Conservation (phyloP, 176 grass and related monocot genomes). For the Miscanthus lutarioriparius region DNA sequence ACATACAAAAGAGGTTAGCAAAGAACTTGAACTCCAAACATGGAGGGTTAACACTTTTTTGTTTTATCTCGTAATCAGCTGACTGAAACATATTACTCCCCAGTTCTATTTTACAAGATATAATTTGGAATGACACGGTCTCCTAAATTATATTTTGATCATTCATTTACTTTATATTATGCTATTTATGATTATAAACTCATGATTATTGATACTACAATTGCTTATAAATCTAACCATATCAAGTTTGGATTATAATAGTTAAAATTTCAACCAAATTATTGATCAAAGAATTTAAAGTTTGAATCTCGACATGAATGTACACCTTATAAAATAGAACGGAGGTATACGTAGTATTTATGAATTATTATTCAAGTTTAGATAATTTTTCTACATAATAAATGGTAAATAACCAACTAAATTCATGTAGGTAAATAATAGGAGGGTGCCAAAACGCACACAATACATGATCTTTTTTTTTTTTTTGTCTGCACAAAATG, state of each 20-base stretch:
- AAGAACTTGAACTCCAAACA: too few relatives aligned
- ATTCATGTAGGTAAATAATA: neutral
- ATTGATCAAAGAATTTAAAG: too few relatives aligned
- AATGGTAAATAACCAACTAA: neutral
- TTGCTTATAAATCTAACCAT: neutral
- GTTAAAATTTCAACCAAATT: too few relatives aligned
- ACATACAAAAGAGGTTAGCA: too few relatives aligned
- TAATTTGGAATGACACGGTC: neutral
- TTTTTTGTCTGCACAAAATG: neutral
- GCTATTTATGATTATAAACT: neutral
- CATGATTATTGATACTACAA: neutral
- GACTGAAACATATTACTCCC: neutral
- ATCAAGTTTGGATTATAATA: too few relatives aligned
- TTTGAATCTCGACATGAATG: too few relatives aligned
- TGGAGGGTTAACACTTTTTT: neutral
- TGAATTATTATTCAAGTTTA: too few relatives aligned
- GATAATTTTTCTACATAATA: neutral
- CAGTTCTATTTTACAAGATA: neutral
- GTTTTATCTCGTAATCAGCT: neutral
- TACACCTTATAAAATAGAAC: too few relatives aligned
- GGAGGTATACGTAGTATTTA: too few relatives aligned
- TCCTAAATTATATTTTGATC: neutral
- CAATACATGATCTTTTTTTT: neutral
- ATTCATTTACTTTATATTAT: neutral
- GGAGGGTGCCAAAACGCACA: neutral